These are phyloP conservation scores for Aspergillus jensenii DNA, from an alignment of 2,329 filamentous ascomycete genomes.

Conservation along the genomic window DNA sequence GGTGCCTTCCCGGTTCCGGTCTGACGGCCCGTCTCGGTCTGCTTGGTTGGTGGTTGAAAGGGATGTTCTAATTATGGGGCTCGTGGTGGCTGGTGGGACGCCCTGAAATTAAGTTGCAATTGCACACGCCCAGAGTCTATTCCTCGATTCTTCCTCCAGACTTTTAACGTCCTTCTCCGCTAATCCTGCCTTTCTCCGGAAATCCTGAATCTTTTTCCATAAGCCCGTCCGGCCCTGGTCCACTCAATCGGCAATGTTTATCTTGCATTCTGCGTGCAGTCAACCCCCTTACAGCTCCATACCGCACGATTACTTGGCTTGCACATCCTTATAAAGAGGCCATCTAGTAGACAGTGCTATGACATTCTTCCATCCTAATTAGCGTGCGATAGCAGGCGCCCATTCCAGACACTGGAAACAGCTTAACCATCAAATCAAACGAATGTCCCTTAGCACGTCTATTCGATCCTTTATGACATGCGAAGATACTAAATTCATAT, in stretches of 20 bases:
- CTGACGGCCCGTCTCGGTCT: not conserved
- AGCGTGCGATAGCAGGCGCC: not conserved
- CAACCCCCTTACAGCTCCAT: constrained; percentile 2
- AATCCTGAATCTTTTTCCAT: not conserved
- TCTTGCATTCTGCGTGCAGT: not conserved
- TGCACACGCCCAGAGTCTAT: not conserved
- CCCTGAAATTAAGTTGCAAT: not conserved
- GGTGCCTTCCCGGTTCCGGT: not conserved
- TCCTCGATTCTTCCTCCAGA: not conserved
- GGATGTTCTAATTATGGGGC: not conserved
- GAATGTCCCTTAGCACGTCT: too few species aligned
- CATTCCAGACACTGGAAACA: too few species aligned
- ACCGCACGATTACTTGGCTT: not conserved
- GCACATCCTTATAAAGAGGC: constrained; percentile 8
- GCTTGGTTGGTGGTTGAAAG: not conserved
- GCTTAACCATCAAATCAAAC: too few species aligned
- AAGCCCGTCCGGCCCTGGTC: not conserved
- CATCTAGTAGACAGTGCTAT: not conserved
- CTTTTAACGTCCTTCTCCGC: not conserved
- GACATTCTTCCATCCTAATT: not conserved
- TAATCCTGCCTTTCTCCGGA: not conserved
- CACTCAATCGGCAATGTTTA: not conserved
- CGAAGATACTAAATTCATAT: too few species aligned
- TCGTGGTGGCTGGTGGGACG: not conserved
- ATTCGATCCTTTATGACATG: too few species aligned